Evolutionary conservation across 2,329 filamentous ascomycete genomes (phyloP).

Genomic region (Penicillium sp.): DNA sequence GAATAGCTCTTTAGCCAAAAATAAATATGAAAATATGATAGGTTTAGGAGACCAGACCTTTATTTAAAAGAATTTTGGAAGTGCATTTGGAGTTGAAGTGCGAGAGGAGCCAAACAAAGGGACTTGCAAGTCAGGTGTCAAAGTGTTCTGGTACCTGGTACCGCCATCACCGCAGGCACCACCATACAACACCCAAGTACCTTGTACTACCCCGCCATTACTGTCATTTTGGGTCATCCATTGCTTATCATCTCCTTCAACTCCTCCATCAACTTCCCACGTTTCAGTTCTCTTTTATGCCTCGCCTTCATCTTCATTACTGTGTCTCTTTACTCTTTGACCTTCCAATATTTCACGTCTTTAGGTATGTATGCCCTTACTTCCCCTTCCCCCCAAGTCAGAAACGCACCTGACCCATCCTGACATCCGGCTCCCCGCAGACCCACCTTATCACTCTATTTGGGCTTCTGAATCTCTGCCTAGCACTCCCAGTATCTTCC

Average conservation of each 20-base stretch:
- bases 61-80: background rate
- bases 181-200: background rate
- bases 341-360: background rate
- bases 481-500: constrained; percentile 8
- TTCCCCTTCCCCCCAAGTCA: background rate
- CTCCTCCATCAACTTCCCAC: background rate
- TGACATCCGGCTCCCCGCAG: constrained; percentile 8
- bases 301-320: background rate
- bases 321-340: background rate
- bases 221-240: constrained; percentile 8
- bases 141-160: background rate
- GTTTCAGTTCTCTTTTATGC: background rate
- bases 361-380: background rate
- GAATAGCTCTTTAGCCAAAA: background rate
- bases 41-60: background rate
- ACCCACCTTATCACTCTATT: constrained; percentile 13
- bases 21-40: background rate
- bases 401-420: background rate
- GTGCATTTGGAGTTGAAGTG: background rate
- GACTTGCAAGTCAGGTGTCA: background rate
- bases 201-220: constrained; percentile 9
- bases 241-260: constrained; percentile 1
- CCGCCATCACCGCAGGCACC: background rate
- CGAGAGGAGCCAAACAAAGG: background rate
- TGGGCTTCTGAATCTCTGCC: constrained; percentile 5